phyloP scores from a whole-genome alignment of 345 rosid species.

The Turritis glabra region DNA sequence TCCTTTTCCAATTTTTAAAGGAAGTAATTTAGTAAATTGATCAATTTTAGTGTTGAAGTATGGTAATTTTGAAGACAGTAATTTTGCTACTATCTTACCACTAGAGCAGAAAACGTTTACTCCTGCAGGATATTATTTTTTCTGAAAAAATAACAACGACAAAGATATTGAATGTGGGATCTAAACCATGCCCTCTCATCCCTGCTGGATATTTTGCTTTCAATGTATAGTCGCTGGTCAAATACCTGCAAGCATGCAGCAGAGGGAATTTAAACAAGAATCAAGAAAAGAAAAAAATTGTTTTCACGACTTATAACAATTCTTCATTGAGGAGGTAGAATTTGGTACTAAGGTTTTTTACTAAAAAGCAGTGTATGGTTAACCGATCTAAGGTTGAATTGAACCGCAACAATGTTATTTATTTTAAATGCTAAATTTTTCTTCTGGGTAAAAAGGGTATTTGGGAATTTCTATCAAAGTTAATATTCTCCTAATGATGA shows the following conservation, averaged over 20 bases:
- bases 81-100: neutral
- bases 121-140: neutral
- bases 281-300: neutral
- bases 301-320: neutral
- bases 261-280: constrained; percentile 1
- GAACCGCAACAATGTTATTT: neutral
- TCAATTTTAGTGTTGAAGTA: neutral
- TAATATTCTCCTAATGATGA: constrained; percentile 33
- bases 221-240: constrained; percentile 35
- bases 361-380: neutral
- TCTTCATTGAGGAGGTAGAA: neutral
- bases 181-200: neutral
- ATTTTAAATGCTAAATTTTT: neutral
- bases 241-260: constrained; percentile 28
- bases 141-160: neutral
- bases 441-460: neutral
- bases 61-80: neutral
- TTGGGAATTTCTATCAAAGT: constrained; percentile 18
- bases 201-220: constrained; percentile 14
- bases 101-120: neutral
- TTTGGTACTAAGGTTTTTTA: neutral
- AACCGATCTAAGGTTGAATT: neutral
- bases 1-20: neutral
- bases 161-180: neutral
- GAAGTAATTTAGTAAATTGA: neutral